Percentiles rank a stretch among this genome's conserved stretches.
These are phyloP conservation scores for Eurotiales sp. DNA, from an alignment of 2,329 filamentous ascomycete genomes.

Conservation along the genomic window DNA sequence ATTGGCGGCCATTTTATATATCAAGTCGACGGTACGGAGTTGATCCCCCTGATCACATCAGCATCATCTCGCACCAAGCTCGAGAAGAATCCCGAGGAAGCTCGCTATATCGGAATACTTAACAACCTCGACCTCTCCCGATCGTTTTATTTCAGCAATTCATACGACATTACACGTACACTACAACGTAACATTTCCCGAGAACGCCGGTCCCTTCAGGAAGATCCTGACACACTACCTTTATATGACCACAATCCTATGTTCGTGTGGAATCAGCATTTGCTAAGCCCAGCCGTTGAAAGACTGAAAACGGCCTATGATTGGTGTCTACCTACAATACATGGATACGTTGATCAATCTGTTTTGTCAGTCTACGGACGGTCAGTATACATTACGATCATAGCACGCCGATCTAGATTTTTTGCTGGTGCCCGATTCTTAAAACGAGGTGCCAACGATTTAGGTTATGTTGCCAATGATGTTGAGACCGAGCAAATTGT, in stretches of 20 bases:
- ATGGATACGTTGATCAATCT: slow-evolving; percentile 93
- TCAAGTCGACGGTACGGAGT: slow-evolving; percentile 88
- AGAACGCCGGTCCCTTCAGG: slow-evolving; percentile 67
- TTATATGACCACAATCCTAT: slow-evolving; percentile 87
- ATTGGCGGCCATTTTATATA: slow-evolving; percentile 95
- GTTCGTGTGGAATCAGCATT: slow-evolving; percentile 97
- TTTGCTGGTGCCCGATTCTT: slow-evolving; percentile 93
- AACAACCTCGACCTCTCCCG: slow-evolving; percentile 85
- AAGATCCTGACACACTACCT: slow-evolving; percentile 58
- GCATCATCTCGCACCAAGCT: slow-evolving; percentile 63
- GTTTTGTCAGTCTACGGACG: slow-evolving; percentile 82
- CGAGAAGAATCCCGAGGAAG: slow-evolving; percentile 85
- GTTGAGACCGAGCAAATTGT: slow-evolving; percentile 99
- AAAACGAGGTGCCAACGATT: slow-evolving; percentile 90
- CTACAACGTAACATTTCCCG: slow-evolving; percentile 86
- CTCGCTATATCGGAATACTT: slow-evolving; percentile 80
- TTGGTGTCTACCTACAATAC: slow-evolving; percentile 93
- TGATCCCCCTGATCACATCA: slow-evolving; percentile 78
- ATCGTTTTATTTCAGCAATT: slow-evolving; percentile 98
- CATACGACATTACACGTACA: slow-evolving; percentile 90
- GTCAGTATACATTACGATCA: slow-evolving; percentile 85
- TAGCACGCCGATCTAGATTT: slow-evolving; percentile 84
- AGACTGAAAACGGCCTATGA: slow-evolving; percentile 79
- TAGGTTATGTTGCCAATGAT: slow-evolving; percentile 95
- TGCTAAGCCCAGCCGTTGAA: slow-evolving; percentile 69